Percentiles rank a stretch among this genome's conserved stretches.
Evolutionary conservation across 169 alveolate species (phyloP).

Genomic region (Blepharisma undulans): DNA sequence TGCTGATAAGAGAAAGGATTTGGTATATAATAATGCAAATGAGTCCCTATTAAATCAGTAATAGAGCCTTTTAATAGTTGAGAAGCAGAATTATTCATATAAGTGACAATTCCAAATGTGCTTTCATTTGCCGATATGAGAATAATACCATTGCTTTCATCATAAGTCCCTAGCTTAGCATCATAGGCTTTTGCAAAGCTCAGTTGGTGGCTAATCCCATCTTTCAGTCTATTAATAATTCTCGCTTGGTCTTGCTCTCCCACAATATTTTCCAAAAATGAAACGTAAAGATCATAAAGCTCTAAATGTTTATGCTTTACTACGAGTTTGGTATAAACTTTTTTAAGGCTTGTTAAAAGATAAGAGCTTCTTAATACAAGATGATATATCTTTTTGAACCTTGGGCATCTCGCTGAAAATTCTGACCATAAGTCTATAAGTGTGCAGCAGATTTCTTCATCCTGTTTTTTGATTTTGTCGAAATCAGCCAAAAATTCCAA

Average conservation of each 20-base stretch:
- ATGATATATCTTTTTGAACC: not conserved
- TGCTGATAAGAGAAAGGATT: not conserved
- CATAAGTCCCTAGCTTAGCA: not conserved
- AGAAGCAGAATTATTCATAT: not conserved
- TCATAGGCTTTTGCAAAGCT: not conserved
- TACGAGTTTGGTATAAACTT: not conserved
- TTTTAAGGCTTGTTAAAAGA: not conserved
- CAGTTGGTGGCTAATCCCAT: not conserved
- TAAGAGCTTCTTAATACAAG: not conserved
- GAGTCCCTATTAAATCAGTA: not conserved
- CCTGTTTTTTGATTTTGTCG: not conserved
- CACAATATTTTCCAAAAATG: not conserved
- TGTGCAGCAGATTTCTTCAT: not conserved
- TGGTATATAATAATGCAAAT: not conserved
- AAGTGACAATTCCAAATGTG: not conserved
- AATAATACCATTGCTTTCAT: constrained; percentile 22
- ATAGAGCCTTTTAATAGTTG: not conserved
- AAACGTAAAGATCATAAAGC: not conserved
- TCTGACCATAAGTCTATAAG: not conserved
- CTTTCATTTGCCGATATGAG: not conserved
- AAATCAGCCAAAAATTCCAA: not conserved
- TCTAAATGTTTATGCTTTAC: not conserved
- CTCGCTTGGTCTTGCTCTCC: not conserved
- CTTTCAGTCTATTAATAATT: not conserved
- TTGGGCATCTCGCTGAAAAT: not conserved